Base-by-base conservation (phyloP, 1,284 basidiomycete genomes). In the Coriolopsis trogii region DNA sequence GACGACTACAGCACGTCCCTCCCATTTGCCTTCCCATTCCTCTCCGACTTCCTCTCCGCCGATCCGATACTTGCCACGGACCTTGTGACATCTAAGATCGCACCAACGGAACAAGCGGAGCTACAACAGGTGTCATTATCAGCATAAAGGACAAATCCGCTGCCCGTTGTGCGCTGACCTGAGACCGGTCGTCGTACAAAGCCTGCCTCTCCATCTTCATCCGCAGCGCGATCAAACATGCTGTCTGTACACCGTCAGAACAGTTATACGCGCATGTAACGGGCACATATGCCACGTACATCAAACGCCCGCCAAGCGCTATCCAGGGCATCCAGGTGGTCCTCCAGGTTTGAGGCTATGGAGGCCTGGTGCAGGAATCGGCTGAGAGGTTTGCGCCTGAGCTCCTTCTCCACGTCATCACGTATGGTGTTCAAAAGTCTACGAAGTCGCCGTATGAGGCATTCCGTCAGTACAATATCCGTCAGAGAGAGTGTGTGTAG, bases 11-110 rank as follows among this genome's bases (percentile, higher is more conserved):
- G 54, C 42, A 12, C 54, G 54, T 0, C 54, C 54, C 10, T 51
- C 41, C 54, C 54, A 55, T 21, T 34, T 45, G 6, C 49, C 54
- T 39, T 55, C 49, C 45, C 45, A 49, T 30, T 55, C 54, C 24
- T 51, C 31, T 3, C 49, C 49, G 18, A 51, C 30, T 9, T 45
- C 44, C 7, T 23, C 4, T 21, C 42, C 33, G n/a, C 21, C 21
- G n/a, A 42, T 33, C 4, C 23, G n/a, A 21, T 51, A 39, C 6
- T 21, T 37, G 1, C 49, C 49, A 4, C 54, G 46, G 1, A 51
- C 49, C 13, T 31, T 34, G 3, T 33, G 24, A 16, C 49, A 48
- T 15, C 41, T 26, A 7, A 55, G 37, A 12, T 55, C 54, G 28
- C 38, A 45, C 41, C 49, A 43, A 12, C 54, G 49, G 26, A 55